These are phyloP conservation scores for Stentor coeruleus DNA, from an alignment of 73 alveolate genomes.

Conservation along the genomic window DNA sequence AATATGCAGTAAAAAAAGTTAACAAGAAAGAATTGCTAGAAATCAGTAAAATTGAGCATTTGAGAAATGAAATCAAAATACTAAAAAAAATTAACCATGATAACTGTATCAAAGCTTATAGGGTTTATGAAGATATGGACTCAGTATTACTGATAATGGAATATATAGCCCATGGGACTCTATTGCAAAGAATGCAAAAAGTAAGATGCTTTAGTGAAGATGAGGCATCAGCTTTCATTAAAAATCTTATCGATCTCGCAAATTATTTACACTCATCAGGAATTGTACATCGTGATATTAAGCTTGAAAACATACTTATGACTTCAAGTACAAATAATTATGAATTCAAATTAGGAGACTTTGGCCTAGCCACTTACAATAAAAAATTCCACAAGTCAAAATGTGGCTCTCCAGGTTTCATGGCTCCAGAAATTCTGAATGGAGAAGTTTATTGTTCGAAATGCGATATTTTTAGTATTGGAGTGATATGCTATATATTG, in stretches of 20 bases:
- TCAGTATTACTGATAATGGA: constrained; percentile 47
- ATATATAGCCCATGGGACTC: constrained; percentile 46
- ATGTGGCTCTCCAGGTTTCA: constrained; percentile 74
- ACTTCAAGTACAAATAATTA: constrained; percentile 49
- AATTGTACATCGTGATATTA: constrained; percentile 69
- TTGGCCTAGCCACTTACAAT: constrained; percentile 55
- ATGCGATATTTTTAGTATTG: constrained; percentile 67
- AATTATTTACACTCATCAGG: constrained; percentile 41
- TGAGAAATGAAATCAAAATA: constrained; percentile 31
- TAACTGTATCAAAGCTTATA: constrained; percentile 31
- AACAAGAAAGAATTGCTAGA: neutral
- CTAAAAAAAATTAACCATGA: constrained; percentile 31
- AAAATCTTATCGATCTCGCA: constrained; percentile 27
- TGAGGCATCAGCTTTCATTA: neutral
- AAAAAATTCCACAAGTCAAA: neutral
- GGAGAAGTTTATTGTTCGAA: constrained; percentile 49
- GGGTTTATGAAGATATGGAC: constrained; percentile 49
- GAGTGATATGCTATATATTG: constrained; percentile 57
- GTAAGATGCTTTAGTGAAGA: neutral
- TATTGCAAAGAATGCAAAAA: constrained; percentile 35
- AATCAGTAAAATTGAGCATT: neutral
- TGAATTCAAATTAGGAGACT: constrained; percentile 58
- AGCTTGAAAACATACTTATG: constrained; percentile 69
- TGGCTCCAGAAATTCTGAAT: constrained; percentile 78
- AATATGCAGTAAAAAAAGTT: neutral